phyloP scores from a whole-genome alignment of 2,329 filamentous ascomycete genomes.

The Colletotrichum viniferum region DNA sequence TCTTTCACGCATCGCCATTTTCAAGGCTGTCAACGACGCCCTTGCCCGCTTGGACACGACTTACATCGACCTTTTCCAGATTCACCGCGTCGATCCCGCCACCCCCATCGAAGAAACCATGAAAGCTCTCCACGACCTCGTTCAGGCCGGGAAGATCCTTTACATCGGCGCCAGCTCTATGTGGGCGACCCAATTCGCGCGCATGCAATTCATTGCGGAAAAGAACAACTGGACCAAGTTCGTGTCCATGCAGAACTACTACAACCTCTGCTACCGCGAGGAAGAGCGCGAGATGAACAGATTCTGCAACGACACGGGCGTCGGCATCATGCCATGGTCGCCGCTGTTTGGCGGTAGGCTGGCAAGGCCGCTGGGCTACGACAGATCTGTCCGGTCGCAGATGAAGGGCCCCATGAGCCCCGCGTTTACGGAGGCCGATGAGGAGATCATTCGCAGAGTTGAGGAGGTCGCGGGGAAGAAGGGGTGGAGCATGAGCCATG shows the following conservation, averaged over 20 bases:
- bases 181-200: conserved; percentile 17
- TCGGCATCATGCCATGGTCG: conserved; percentile 32
- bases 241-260: conserved; percentile 61
- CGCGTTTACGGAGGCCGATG: background rate
- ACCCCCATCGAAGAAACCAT: conserved; percentile 63
- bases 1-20: conserved; percentile 23
- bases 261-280: conserved; percentile 61
- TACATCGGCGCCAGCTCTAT: conserved; percentile 22
- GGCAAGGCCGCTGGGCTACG: background rate
- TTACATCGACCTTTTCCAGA: conserved; percentile 59
- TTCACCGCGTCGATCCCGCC: conserved; percentile 63
- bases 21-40: conserved; percentile 48
- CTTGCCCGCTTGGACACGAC: conserved; percentile 47
- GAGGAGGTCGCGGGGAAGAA: conserved; percentile 17
- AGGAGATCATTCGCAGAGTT: conserved; percentile 11
- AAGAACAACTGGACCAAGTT: conserved; percentile 61
- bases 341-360: conserved; percentile 12
- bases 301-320: conserved; percentile 44
- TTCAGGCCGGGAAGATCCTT: conserved; percentile 58
- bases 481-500: conserved; percentile 16
- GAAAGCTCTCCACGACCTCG: conserved; percentile 64
- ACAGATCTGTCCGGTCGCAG: background rate
- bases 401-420: background rate
- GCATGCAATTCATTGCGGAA: conserved; percentile 56
- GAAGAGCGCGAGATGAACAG: conserved; percentile 55